phyloP scores from a whole-genome alignment of 2,329 filamentous ascomycete species.

The Exophiala bonariae region DNA sequence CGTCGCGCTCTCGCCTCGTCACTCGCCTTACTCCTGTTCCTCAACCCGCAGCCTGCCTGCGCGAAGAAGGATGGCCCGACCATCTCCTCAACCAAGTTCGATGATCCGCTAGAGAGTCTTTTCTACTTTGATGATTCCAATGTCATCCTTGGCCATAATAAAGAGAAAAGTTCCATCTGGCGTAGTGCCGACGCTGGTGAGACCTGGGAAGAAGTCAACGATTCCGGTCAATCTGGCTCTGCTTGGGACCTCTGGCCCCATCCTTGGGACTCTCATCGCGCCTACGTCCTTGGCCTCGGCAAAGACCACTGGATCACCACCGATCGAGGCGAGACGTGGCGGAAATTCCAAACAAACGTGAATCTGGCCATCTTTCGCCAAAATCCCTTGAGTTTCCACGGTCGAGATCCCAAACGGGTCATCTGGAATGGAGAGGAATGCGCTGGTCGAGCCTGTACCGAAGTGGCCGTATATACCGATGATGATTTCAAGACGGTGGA shows the following conservation, averaged over 20 bases:
- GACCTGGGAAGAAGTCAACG: conserved; percentile 68
- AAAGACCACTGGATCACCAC: conserved; percentile 78
- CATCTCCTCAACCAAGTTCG: conserved; percentile 65
- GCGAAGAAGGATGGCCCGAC: conserved; percentile 66
- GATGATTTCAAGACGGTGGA: conserved; percentile 75
- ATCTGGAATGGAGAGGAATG: conserved; percentile 79
- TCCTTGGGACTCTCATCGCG: conserved; percentile 73
- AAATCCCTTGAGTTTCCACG: conserved; percentile 72
- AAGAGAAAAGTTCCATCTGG: conserved; percentile 64
- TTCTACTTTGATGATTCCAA: conserved; percentile 93
- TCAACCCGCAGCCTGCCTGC: conserved; percentile 18
- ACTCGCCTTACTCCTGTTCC: conserved; percentile 20
- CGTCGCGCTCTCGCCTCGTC: conserved; percentile 18
- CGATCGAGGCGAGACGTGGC: conserved; percentile 81
- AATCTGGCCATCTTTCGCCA: conserved; percentile 56
- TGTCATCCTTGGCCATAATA: conserved; percentile 73
- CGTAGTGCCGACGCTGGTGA: conserved; percentile 79
- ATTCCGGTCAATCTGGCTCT: conserved; percentile 61
- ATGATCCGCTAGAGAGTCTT: conserved; percentile 65
- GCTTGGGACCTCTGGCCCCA: conserved; percentile 70
- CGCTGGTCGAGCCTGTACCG: conserved; percentile 59
- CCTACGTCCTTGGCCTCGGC: conserved; percentile 72
- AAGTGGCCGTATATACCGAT: conserved; percentile 70
- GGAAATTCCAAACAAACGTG: conserved; percentile 63
- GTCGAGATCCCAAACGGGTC: conserved; percentile 77